Evolutionary conservation across 352 stramenopile genomes (phyloP).

Genomic region (Peronospora farinosa): DNA sequence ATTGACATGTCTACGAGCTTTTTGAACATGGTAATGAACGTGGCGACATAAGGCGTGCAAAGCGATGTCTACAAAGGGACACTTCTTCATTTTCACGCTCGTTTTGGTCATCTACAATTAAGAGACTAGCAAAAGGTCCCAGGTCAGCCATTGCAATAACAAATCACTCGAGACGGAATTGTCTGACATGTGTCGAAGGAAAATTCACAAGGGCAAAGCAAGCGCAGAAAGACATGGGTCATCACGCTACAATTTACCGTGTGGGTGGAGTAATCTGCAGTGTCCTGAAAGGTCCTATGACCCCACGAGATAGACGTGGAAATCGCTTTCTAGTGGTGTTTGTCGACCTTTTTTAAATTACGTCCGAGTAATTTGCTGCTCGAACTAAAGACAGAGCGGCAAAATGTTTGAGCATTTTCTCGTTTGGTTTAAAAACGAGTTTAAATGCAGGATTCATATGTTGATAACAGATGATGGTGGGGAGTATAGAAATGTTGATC

Average conservation of each 20-base stretch:
- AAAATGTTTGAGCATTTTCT: neutral
- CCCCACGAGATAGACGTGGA: constrained; percentile 1
- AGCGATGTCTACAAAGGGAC: too few relatives aligned
- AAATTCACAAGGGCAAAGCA: neutral
- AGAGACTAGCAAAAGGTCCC: neutral
- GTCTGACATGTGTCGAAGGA: neutral
- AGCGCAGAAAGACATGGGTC: neutral
- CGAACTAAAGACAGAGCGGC: neutral
- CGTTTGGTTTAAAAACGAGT: neutral
- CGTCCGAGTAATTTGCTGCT: neutral
- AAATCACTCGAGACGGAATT: neutral
- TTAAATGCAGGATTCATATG: neutral
- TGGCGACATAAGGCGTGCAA: too few relatives aligned
- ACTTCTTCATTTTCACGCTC: neutral
- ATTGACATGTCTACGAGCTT: too few relatives aligned
- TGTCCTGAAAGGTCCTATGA: constrained; percentile 10
- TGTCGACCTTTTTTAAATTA: neutral
- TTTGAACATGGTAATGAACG: too few relatives aligned
- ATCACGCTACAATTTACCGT: constrained; percentile 2
- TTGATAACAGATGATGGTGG: constrained; percentile 10
- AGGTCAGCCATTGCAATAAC: too few relatives aligned
- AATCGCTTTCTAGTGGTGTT: constrained; percentile 12
- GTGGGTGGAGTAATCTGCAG: constrained; percentile 9
- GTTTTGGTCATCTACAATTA: neutral
- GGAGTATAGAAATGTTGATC: constrained; percentile 20